phyloP scores from a whole-genome alignment of 768 basidiomycete species.

The Leccinellum albellum region DNA sequence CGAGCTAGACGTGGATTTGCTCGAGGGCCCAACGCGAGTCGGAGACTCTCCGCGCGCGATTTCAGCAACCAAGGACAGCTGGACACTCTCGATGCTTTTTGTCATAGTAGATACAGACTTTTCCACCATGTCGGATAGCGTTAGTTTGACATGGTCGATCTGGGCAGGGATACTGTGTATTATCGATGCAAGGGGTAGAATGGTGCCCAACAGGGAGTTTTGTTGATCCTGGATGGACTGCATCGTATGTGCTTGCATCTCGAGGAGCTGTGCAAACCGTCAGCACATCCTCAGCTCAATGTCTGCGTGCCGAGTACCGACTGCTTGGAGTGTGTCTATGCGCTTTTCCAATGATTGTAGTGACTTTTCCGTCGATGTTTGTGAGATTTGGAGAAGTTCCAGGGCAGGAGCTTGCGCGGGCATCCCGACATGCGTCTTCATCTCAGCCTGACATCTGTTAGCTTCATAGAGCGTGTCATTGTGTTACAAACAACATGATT shows the following conservation, averaged over 20 bases:
- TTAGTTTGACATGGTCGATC: conserved; percentile 33
- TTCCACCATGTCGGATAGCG: conserved; percentile 16
- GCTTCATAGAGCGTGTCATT: conserved; percentile 36
- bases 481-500: conserved; percentile 6
- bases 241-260: conserved; percentile 52
- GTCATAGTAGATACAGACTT: conserved; percentile 18
- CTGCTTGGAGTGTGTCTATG: conserved; percentile 53
- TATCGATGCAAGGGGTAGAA: conserved; percentile 59
- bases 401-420: conserved; percentile 48
- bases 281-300: conserved; percentile 8
- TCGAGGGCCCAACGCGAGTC: conserved; percentile 4
- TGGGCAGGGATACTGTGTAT: conserved; percentile 58
- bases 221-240: conserved; percentile 48
- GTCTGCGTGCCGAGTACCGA: conserved; percentile 32
- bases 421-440: conserved; percentile 54
- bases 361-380: conserved; percentile 36
- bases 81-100: conserved; percentile 9
- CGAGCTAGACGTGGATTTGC: not conserved
- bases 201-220: conserved; percentile 36
- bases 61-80: conserved; percentile 10
- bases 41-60: not conserved
- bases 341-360: conserved; percentile 51
- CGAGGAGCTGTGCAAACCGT: conserved; percentile 39
- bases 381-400: conserved; percentile 37
- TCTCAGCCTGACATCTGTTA: conserved; percentile 57